Conservation (phyloP, 148 eudicot species). For the Diospyros lotus region DNA sequence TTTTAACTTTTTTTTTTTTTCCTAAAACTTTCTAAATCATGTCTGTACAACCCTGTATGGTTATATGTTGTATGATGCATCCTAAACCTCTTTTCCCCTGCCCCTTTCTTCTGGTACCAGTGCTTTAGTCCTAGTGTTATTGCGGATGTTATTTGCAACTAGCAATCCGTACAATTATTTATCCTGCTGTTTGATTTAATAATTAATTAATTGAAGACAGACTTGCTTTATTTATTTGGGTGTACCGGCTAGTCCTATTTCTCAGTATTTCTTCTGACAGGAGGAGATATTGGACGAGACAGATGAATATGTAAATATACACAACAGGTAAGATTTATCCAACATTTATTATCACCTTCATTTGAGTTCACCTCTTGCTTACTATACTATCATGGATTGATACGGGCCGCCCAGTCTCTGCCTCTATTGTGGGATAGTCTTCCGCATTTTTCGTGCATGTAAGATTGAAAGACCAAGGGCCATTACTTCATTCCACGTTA, state of each 20-base stretch:
- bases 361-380: not conserved
- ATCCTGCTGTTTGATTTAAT: not conserved
- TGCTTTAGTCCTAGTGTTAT: too few species aligned
- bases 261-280: conserved; percentile 30
- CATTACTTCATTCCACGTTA: too few species aligned
- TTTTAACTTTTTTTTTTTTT: too few species aligned
- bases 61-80: too few species aligned
- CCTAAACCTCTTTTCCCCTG: too few species aligned
- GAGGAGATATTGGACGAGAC: conserved; percentile 99
- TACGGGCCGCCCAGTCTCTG: not conserved
- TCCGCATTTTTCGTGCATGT: too few species aligned
- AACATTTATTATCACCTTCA: not conserved
- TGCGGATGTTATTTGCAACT: too few species aligned
- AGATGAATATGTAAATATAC: conserved; percentile 95
- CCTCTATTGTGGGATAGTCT: not conserved
- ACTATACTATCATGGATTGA: not conserved
- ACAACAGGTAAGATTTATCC: conserved; percentile 57
- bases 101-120: too few species aligned
- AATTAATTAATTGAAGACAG: not conserved
- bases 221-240: not conserved
- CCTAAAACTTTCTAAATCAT: too few species aligned
- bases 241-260: conserved; percentile 13
- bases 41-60: too few species aligned
- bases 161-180: not conserved
- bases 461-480: too few species aligned